These are phyloP conservation scores for Pichia cabralensis DNA, from an alignment of 805 yeast species.

Conservation along the genomic window DNA sequence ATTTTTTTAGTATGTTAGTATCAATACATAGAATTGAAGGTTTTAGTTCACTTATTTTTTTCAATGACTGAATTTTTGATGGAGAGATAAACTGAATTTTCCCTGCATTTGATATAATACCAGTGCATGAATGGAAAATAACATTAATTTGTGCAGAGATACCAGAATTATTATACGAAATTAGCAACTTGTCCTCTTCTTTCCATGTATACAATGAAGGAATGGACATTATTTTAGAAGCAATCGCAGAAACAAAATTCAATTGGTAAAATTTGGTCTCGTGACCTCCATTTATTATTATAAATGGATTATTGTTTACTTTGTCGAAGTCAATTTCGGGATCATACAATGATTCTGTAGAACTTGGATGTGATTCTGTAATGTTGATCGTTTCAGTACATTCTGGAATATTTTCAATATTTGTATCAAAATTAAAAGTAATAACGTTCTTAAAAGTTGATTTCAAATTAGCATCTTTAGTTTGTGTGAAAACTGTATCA, in stretches of 20 bases:
- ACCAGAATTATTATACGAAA: constrained; percentile 12
- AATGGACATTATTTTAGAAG: constrained; percentile 26
- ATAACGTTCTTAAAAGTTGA: background rate
- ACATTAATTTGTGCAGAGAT: constrained; percentile 13
- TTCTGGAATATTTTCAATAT: background rate
- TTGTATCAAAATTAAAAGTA: background rate
- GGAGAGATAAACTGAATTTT: constrained; percentile 17
- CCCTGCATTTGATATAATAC: constrained; percentile 27
- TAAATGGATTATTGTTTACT: constrained; percentile 21
- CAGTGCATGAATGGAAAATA: constrained; percentile 30
- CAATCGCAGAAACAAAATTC: constrained; percentile 27
- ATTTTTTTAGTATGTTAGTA: constrained; percentile 17
- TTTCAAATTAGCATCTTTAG: too few species aligned
- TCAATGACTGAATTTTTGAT: constrained; percentile 4
- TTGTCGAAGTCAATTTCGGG: constrained; percentile 16
- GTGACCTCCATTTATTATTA: constrained; percentile 13
- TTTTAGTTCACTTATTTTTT: constrained; percentile 5
- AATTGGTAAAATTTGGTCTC: constrained; percentile 24
- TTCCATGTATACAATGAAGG: constrained; percentile 22
- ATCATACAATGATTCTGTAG: constrained; percentile 6
- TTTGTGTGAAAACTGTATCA: too few species aligned
- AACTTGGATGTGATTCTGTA: background rate
- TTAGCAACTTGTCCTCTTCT: constrained; percentile 17
- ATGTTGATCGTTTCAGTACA: too few species aligned
- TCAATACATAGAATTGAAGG: constrained; percentile 27